These are phyloP conservation scores for Blastobotrys proliferans DNA, from an alignment of 1,139 yeast species.

Conservation along the genomic window DNA sequence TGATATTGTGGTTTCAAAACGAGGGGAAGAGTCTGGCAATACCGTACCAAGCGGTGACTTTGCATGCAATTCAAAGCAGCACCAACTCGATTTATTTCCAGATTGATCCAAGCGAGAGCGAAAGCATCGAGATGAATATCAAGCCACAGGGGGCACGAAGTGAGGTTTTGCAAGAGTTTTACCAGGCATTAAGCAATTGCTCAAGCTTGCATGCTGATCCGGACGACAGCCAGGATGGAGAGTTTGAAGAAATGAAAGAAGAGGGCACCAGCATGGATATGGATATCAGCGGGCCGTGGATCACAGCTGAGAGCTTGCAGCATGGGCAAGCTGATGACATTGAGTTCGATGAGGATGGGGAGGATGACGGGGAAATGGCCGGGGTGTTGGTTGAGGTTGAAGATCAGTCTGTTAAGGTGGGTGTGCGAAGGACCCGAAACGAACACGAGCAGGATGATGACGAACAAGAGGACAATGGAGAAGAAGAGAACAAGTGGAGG, in stretches of 20 bases:
- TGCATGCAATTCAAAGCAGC: slow-evolving; percentile 29
- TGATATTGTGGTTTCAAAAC: slow-evolving; percentile 24
- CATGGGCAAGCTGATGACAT: slow-evolving; percentile 32
- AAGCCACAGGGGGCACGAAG: slow-evolving; percentile 8
- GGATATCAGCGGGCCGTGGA: slow-evolving; percentile 13
- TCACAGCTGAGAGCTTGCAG: slow-evolving; percentile 18
- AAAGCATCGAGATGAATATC: background rate
- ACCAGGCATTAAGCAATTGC: slow-evolving; percentile 54
- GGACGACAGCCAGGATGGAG: slow-evolving; percentile 26
- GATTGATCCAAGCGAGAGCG: slow-evolving; percentile 18
- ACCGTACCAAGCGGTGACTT: slow-evolving; percentile 26
- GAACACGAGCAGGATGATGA: slow-evolving; percentile 13
- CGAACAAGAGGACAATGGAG: slow-evolving; percentile 19
- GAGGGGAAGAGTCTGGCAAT: slow-evolving; percentile 22
- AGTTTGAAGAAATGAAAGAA: slow-evolving; percentile 31
- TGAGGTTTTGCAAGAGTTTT: slow-evolving; percentile 20
- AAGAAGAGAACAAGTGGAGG: slow-evolving; percentile 15
- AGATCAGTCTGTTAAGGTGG: slow-evolving; percentile 16
- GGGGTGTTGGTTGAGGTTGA: slow-evolving; percentile 23
- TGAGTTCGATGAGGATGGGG: slow-evolving; percentile 17
- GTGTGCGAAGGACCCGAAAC: slow-evolving; percentile 17
- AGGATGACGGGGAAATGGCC: slow-evolving; percentile 19
- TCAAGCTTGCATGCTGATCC: slow-evolving; percentile 42
- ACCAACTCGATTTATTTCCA: slow-evolving; percentile 26
- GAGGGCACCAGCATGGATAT: slow-evolving; percentile 8